Percentiles rank a stretch among this genome's conserved stretches.
These are phyloP conservation scores for Nemania serpens DNA, from an alignment of 2,329 filamentous ascomycete species.

Conservation along the genomic window DNA sequence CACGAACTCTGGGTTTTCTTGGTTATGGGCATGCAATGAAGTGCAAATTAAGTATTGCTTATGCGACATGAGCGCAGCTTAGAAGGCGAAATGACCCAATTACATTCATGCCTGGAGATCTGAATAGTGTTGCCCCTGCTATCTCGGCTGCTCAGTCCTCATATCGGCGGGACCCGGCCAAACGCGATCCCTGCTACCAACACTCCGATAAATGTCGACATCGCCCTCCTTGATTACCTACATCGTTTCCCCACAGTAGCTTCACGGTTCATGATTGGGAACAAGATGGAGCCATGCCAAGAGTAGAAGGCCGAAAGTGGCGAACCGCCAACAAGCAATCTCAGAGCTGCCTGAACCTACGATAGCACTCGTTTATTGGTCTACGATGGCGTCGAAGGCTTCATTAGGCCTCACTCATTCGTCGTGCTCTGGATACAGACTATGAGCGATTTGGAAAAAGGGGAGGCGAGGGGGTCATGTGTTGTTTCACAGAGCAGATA, in stretches of 20 bases:
- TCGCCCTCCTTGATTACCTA: constrained; percentile 3
- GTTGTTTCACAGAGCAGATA: constrained; percentile 5
- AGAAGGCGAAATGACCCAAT: background rate
- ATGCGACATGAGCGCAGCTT: no score
- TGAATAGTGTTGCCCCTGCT: background rate
- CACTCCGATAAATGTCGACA: constrained; percentile 15
- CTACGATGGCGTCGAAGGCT: background rate
- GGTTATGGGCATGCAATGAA: background rate
- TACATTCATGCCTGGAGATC: background rate
- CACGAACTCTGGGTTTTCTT: no score
- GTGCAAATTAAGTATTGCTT: no score
- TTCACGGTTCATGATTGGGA: constrained; percentile 6
- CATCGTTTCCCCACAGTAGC: constrained; percentile 6
- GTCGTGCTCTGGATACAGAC: background rate
- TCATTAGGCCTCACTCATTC: constrained; percentile 6
- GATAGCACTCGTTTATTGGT: constrained; percentile 2
- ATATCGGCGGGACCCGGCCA: constrained; percentile 19
- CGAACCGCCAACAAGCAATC: background rate
- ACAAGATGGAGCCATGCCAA: constrained; percentile 22
- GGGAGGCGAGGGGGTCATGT: background rate
- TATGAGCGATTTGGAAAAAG: constrained; percentile 2
- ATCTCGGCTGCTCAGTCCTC: constrained; percentile 11
- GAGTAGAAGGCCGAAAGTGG: constrained; percentile 23
- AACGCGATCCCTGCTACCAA: constrained; percentile 6
- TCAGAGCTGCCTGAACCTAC: background rate